A percentile compares a stretch with the other conserved stretches of the same genome.
phyloP scores from a whole-genome alignment of 2,329 filamentous ascomycete genomes.

The Myriangium duriaei region DNA sequence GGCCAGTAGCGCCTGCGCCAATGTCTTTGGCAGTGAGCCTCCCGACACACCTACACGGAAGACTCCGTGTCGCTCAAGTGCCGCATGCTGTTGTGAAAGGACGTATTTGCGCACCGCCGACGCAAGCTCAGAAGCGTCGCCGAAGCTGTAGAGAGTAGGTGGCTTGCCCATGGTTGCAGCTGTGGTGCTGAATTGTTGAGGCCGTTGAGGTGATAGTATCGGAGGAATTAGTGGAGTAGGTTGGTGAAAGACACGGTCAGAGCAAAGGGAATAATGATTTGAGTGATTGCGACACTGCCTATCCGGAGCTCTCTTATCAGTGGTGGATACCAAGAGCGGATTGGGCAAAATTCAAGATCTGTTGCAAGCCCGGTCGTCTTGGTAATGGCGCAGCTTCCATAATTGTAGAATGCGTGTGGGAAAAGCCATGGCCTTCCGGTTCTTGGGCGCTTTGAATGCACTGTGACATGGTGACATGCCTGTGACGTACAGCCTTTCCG shows the following conservation, averaged over 20 bases:
- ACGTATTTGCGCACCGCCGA: conserved; percentile 69
- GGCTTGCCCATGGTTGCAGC: conserved; percentile 23
- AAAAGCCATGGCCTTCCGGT: no score
- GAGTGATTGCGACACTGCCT: no score
- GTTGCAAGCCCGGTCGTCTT: background rate
- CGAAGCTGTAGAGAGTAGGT: conserved; percentile 66
- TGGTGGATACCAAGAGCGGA: background rate
- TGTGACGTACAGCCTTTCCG: background rate
- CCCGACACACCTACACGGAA: conserved; percentile 93
- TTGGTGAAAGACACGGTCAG: no score
- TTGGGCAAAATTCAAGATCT: background rate
- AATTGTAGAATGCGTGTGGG: no score
- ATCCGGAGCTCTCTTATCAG: no score
- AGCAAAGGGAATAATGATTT: no score
- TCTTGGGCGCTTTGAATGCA: no score
- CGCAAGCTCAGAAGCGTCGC: conserved; percentile 59
- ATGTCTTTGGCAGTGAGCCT: conserved; percentile 78
- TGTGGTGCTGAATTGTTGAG: background rate
- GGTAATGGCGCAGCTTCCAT: background rate
- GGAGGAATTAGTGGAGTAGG: no score
- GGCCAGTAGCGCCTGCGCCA: conserved; percentile 70
- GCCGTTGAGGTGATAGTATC: background rate
- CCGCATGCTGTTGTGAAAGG: conserved; percentile 66
- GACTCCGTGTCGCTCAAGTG: conserved; percentile 63
- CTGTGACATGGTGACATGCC: background rate